Percentiles rank a stretch among this genome's conserved stretches.
phyloP scores from a whole-genome alignment of 768 basidiomycete species.

The Saitozyma podzolica region DNA sequence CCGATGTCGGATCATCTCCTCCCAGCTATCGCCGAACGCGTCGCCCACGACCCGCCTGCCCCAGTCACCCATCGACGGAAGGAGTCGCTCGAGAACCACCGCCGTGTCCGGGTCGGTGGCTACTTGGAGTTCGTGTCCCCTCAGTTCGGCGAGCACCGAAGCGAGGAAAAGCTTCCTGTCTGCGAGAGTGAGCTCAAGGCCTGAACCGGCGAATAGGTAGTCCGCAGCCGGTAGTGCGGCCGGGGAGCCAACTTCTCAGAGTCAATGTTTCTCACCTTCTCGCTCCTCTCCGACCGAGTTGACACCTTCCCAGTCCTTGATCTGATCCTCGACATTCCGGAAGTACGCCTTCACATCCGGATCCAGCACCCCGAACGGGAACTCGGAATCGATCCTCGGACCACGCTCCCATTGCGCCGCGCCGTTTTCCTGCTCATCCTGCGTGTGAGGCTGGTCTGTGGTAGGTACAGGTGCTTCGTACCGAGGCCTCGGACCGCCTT shows the following conservation, averaged over 20 bases:
- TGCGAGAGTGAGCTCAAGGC: constrained; percentile 38
- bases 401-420: constrained; percentile 26
- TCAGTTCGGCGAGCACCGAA: constrained; percentile 80
- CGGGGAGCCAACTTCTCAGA: background rate
- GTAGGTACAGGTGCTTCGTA: background rate
- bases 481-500: constrained; percentile 11
- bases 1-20: constrained; percentile 62
- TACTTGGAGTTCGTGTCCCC: constrained; percentile 81
- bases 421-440: constrained; percentile 13
- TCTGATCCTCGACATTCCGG: constrained; percentile 79
- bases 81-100: constrained; percentile 80
- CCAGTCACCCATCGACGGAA: constrained; percentile 94
- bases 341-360: constrained; percentile 92
- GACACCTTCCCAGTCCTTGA: constrained; percentile 75
- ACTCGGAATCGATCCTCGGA: constrained; percentile 56
- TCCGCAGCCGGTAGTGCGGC: background rate
- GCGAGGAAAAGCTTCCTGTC: constrained; percentile 75
- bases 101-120: constrained; percentile 95
- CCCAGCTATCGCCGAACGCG: constrained; percentile 82
- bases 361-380: constrained; percentile 87
- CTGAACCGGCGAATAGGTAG: background rate
- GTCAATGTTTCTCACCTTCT: constrained; percentile 42
- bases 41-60: constrained; percentile 88
- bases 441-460: constrained; percentile 3
- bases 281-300: constrained; percentile 54